Conservation (phyloP, 352 stramenopile genomes). For the Paralagenidium karlingii region DNA sequence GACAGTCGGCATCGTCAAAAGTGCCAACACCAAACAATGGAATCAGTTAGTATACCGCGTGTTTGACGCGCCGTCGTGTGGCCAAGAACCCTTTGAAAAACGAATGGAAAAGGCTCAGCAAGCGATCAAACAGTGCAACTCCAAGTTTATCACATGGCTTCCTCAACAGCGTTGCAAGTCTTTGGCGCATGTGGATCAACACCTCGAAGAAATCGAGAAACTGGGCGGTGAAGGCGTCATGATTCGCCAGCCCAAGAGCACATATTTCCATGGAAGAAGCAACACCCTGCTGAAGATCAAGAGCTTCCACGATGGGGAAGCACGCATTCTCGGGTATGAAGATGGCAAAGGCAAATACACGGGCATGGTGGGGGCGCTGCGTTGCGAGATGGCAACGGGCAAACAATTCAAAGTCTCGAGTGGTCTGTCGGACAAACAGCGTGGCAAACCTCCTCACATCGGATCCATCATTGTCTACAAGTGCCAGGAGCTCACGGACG, state of each 20-base stretch:
- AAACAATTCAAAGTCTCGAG: conserved; percentile 67
- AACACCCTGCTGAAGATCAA: conserved; percentile 67
- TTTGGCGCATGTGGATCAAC: conserved; percentile 25
- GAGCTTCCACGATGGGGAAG: conserved; percentile 60
- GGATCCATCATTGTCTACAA: conserved; percentile 71
- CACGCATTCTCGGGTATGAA: conserved; percentile 45
- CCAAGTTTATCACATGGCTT: conserved; percentile 41
- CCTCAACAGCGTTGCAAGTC: conserved; percentile 43
- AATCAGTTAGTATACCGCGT: conserved; percentile 52
- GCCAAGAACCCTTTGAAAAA: conserved; percentile 38
- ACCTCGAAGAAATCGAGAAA: conserved; percentile 43
- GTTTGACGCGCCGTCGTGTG: conserved; percentile 39
- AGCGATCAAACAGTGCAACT: conserved; percentile 11
- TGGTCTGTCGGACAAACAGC: conserved; percentile 44
- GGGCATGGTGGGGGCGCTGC: conserved; percentile 37
- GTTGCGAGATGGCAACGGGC: conserved; percentile 41
- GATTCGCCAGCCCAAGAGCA: conserved; percentile 41
- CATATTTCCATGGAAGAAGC: conserved; percentile 30
- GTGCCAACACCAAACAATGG: conserved; percentile 33
- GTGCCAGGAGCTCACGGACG: conserved; percentile 63
- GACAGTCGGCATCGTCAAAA: conserved; percentile 54
- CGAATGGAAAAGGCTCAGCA: conserved; percentile 23
- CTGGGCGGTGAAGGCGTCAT: conserved; percentile 57
- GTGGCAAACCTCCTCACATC: conserved; percentile 23
- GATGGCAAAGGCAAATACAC: conserved; percentile 56